phyloP scores from a whole-genome alignment of 2,329 filamentous ascomycete genomes.

The Blumeria graminis region DNA sequence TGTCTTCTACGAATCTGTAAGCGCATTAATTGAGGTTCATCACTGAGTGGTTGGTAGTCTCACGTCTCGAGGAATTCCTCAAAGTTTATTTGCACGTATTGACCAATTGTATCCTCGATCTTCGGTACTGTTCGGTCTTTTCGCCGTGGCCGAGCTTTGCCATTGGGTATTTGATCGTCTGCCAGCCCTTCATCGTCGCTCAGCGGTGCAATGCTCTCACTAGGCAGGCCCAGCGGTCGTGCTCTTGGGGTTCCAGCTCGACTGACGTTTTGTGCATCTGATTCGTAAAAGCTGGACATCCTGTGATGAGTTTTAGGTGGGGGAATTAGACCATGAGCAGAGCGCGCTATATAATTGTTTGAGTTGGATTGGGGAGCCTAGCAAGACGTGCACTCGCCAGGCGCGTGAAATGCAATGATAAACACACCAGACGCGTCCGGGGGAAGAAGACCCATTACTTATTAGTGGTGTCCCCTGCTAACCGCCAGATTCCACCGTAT shows the following conservation, averaged over 20 bases:
- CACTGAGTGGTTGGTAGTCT: slow-evolving; percentile 10
- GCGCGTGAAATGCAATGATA: no score
- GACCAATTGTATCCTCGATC: slow-evolving; percentile 53
- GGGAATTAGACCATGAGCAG: no score
- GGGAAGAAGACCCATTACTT: no score
- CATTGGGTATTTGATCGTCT: slow-evolving; percentile 37
- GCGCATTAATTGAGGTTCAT: slow-evolving; percentile 4
- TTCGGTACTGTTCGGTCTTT: slow-evolving; percentile 32
- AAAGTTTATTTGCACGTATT: slow-evolving; percentile 52
- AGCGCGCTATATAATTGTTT: no score
- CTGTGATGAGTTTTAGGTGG: no score
- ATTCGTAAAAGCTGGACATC: no score
- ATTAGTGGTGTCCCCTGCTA: no score
- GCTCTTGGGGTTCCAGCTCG: neutral
- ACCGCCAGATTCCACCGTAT: no score
- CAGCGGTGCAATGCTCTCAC: slow-evolving; percentile 33
- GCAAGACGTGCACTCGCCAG: no score
- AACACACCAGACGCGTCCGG: no score
- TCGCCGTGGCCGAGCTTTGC: slow-evolving; percentile 20
- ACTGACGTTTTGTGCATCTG: no score
- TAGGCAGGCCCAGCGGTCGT: slow-evolving; percentile 24
- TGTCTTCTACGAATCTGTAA: slow-evolving; percentile 41
- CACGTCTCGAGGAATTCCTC: slow-evolving; percentile 60
- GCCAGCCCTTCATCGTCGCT: slow-evolving; percentile 41
- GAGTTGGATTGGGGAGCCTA: no score